Evolutionary conservation across 768 basidiomycete genomes (phyloP), one percentile per base, ranked within the genome.

Genomic region (Termitomyces sp.): DNA sequence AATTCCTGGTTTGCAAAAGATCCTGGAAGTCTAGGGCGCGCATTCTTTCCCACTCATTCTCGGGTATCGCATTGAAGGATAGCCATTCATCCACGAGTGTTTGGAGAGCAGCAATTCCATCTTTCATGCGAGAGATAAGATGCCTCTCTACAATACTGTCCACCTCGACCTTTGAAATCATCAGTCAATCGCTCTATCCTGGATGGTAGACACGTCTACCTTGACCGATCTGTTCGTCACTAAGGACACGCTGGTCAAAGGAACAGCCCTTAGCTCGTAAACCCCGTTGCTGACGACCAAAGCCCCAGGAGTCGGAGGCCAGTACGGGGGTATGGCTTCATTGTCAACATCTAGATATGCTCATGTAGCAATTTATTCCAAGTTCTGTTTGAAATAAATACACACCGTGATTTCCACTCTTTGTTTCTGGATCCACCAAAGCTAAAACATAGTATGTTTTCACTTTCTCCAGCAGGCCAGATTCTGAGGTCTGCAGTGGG

Each of bases 11-110:
- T 60, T 84, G 83, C 55, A 98, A 70, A 22, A 80, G 75, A 64
- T 98, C 96, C 72, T 98, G 94, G 71, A 98, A 97, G 57, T 98
- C 95, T 8, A 99, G 74, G n/a, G 85, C 80, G 49, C 90, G 84
- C 71, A 94, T 83, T 55, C 89, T 84, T 58, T 78, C 78, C 96
- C 95, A 98, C 58, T 93, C 92, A 4, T 88, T 84, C 71, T 99
- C 97, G 2, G 85, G 82, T 15, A 94, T 74, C 2, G 66, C 66
- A 8, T 74, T 70, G 4, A 66, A 61, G n/a, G 68, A 59, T 44
- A 74, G 61, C 87, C 90, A 94, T 59, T 91, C 88, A 16, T 78
- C 70, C 16, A 84, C 76, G 3, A 89, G 64, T 2, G 58, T 68
- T 48, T 81, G 77, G 13, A 96, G 76, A 8, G 76, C 74, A 6